phyloP scores from a whole-genome alignment of 345 rosid genomes.

The Gossypium stocksii region DNA sequence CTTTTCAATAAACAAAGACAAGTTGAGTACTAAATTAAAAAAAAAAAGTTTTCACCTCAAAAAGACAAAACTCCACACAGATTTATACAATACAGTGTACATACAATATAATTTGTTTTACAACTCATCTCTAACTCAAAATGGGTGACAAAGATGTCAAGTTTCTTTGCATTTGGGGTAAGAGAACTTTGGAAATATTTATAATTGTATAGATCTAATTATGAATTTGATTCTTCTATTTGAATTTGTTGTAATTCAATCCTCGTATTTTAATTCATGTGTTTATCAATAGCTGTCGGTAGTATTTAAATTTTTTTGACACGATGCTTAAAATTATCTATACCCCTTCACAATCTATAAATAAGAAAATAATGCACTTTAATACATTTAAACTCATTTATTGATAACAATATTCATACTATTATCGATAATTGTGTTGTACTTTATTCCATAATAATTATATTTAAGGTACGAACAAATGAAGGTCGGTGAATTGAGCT shows the following conservation, averaged over 20 bases:
- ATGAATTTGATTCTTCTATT: not conserved
- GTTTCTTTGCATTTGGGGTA: not conserved
- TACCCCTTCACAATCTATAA: fast-evolving
- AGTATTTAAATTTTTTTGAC: too few relatives aligned
- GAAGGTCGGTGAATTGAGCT: not conserved
- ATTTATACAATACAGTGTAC: not conserved
- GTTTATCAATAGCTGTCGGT: too few relatives aligned
- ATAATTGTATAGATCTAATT: too few relatives aligned
- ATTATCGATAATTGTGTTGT: too few relatives aligned
- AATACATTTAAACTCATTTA: fast-evolving
- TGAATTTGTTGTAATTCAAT: not conserved
- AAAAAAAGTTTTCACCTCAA: not conserved
- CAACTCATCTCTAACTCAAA: slow-evolving; percentile 3
- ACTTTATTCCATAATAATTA: too few relatives aligned
- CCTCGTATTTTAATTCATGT: too few relatives aligned
- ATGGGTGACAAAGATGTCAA: not conserved
- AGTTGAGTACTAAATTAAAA: not conserved
- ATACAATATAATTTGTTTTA: not conserved
- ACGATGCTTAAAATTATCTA: fast-evolving
- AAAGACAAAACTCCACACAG: not conserved
- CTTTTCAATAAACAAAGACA: too few relatives aligned
- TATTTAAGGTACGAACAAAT: too few relatives aligned
- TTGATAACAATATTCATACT: too few relatives aligned
- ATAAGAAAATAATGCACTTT: fast-evolving
- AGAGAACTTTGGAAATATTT: not conserved